A percentile compares a stretch with the other conserved stretches of the same genome.
phyloP scores from a whole-genome alignment of 345 rosid species.

The Gossypium anomalum region DNA sequence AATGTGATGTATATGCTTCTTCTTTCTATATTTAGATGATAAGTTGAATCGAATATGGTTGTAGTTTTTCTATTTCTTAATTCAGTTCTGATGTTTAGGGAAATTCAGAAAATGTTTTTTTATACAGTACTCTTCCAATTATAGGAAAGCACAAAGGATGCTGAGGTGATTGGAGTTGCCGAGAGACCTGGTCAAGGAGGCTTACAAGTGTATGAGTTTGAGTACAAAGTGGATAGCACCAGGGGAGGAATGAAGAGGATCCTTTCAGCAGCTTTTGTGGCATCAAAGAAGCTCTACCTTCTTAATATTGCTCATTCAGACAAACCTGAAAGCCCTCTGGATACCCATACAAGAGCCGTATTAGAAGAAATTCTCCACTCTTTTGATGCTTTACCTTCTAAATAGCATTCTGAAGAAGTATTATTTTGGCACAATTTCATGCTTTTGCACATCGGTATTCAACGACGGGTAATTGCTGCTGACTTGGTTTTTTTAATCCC shows the following conservation, averaged over 20 bases:
- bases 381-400: constrained; percentile 42
- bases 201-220: constrained; percentile 68
- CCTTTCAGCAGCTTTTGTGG: constrained; percentile 81
- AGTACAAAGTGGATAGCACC: constrained; percentile 71
- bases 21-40: not conserved
- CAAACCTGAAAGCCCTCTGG: constrained; percentile 69
- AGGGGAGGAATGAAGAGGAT: constrained; percentile 87
- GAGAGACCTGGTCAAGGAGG: constrained; percentile 64
- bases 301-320: constrained; percentile 72
- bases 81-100: not conserved
- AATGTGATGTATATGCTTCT: not conserved
- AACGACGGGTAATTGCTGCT: not conserved
- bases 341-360: constrained; percentile 41
- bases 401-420: not conserved
- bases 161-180: constrained; percentile 60
- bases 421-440: not conserved
- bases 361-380: constrained; percentile 83
- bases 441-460: not conserved
- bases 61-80: not conserved
- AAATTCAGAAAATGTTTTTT: not conserved
- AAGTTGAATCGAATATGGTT: not conserved
- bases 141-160: constrained; percentile 82
- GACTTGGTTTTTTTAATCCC: not conserved
- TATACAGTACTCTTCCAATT: constrained; percentile 4
- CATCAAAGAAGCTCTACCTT: constrained; percentile 67